Conservation (phyloP, 148 eudicot species). For the Cornus kousa region DNA sequence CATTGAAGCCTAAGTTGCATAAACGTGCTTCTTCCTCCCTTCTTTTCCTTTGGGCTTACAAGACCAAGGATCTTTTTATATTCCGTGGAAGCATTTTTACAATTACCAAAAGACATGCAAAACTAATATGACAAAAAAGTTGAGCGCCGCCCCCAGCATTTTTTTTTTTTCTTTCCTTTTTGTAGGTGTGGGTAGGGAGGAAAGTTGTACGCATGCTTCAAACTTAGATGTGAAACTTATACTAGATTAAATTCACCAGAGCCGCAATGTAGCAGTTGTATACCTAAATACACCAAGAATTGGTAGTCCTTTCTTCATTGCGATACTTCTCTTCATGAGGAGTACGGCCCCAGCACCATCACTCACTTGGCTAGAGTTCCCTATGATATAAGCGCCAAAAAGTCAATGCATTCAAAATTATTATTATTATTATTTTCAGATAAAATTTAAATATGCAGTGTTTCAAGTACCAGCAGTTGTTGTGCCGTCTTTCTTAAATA, state of each 20-base stretch:
- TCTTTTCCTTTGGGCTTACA: too few relatives aligned
- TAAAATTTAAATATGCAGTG: neutral
- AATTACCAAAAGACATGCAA: too few relatives aligned
- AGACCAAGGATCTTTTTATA: too few relatives aligned
- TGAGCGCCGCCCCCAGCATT: too few relatives aligned
- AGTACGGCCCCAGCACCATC: conserved; percentile 99
- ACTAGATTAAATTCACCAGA: neutral
- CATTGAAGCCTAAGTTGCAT: too few relatives aligned
- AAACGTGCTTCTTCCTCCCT: too few relatives aligned
- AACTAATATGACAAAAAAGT: too few relatives aligned
- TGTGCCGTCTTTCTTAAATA: conserved; percentile 88
- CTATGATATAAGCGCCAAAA: conserved; percentile 33
- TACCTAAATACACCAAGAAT: conserved; percentile 97
- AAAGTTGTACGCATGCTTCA: neutral
- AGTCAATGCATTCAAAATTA: neutral
- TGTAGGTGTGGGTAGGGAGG: too few relatives aligned
- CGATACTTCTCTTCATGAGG: conserved; percentile 93
- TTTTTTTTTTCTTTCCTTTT: too few relatives aligned
- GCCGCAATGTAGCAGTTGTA: neutral
- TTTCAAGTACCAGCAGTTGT: conserved; percentile 82
- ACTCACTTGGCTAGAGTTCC: conserved; percentile 95
- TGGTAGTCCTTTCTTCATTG: conserved; percentile 82
- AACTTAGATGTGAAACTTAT: neutral
- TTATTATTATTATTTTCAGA: neutral
- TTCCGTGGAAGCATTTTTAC: too few relatives aligned